Evolutionary conservation across 108 stramenopile genomes (phyloP).

Genomic region (Fragilariopsis cylindrus): DNA sequence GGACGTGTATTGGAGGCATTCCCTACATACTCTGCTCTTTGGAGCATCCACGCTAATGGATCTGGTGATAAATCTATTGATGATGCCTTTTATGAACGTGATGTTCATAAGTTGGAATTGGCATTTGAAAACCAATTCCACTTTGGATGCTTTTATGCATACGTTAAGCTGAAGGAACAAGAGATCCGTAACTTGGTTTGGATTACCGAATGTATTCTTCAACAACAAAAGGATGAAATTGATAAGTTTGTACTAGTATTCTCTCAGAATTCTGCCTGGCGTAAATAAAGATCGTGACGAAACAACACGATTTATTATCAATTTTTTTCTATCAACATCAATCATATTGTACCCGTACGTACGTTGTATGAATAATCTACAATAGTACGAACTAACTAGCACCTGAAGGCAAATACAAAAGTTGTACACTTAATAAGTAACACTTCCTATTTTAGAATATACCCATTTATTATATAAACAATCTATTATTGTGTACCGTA

Average conservation of each 20-base stretch:
- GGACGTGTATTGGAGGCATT: constrained; percentile 89
- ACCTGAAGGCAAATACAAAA: no score
- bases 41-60: constrained; percentile 89
- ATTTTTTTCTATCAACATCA: not conserved
- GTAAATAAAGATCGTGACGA: constrained; percentile 39
- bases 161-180: constrained; percentile 99
- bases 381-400: no score
- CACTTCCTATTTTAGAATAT: no score
- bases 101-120: constrained; percentile 93
- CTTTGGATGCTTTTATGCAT: constrained; percentile 96
- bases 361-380: no score
- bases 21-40: constrained; percentile 91
- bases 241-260: constrained; percentile 98
- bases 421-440: no score
- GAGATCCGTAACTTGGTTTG: constrained; percentile 99
- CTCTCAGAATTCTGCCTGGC: constrained; percentile 90
- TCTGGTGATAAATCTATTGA: constrained; percentile 90
- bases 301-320: not conserved
- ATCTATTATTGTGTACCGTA: no score
- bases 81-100: constrained; percentile 98
- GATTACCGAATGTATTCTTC: constrained; percentile 98
- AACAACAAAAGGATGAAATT: constrained; percentile 98
- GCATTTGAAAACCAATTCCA: constrained; percentile 99
- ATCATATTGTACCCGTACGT: not conserved
- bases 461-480: no score